These are phyloP conservation scores for Candida nonsorbophila DNA, from an alignment of 805 yeast genomes.

Conservation along the genomic window DNA sequence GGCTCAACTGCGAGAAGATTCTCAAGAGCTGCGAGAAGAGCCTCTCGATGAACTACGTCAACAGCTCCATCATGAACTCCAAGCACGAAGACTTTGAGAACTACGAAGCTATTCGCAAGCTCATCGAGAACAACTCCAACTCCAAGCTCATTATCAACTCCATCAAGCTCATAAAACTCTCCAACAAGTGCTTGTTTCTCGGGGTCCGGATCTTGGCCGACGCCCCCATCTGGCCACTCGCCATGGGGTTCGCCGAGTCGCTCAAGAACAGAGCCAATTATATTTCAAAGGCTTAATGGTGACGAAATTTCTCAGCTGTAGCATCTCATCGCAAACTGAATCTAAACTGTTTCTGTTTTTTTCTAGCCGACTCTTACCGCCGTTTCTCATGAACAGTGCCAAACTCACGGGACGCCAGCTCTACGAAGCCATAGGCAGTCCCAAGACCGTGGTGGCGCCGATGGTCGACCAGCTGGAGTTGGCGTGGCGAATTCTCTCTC, in stretches of 20 bases:
- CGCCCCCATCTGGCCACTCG: conserved; percentile 85
- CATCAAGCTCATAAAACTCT: conserved; percentile 33
- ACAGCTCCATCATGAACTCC: background rate
- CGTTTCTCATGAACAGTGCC: too few relatives aligned
- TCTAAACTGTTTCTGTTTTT: too few relatives aligned
- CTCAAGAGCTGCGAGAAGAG: conserved; percentile 58
- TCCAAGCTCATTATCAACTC: conserved; percentile 10
- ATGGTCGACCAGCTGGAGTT: conserved; percentile 97
- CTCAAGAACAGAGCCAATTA: conserved; percentile 49
- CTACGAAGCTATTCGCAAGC: conserved; percentile 42
- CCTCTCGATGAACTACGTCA: conserved; percentile 23
- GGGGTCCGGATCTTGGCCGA: conserved; percentile 77
- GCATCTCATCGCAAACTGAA: too few relatives aligned
- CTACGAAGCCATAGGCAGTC: conserved; percentile 64
- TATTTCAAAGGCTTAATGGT: conserved; percentile 9
- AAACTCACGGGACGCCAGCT: conserved; percentile 55
- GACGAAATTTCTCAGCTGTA: too few relatives aligned
- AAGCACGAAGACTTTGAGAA: conserved; percentile 9
- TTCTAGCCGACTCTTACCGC: too few relatives aligned
- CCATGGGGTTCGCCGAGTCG: conserved; percentile 75
- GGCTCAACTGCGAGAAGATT: conserved; percentile 55
- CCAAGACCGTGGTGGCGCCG: conserved; percentile 89
- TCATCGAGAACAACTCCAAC: conserved; percentile 34
- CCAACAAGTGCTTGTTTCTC: conserved; percentile 54
- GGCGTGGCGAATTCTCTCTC: conserved; percentile 87